These are phyloP conservation scores for Boechera divaricarpa DNA, from an alignment of 345 rosid genomes.

Conservation along the genomic window DNA sequence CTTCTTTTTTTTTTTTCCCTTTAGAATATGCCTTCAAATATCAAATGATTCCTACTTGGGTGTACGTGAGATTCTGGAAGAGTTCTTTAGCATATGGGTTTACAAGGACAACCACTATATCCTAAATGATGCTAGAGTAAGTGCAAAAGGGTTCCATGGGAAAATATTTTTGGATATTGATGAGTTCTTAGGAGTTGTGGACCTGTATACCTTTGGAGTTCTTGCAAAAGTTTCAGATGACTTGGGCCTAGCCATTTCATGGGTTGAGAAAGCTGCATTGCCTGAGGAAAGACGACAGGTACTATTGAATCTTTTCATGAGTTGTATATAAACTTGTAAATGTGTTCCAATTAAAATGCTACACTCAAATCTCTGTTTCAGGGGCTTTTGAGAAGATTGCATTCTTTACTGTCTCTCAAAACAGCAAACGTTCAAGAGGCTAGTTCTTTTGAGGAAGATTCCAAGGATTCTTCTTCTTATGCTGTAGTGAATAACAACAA, in stretches of 20 bases:
- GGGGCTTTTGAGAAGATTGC: constrained; percentile 79
- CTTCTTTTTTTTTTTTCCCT: neutral
- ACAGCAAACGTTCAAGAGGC: constrained; percentile 44
- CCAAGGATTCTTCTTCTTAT: constrained; percentile 33
- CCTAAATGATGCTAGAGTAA: constrained; percentile 44
- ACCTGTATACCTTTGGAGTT: constrained; percentile 65
- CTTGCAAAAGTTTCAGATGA: constrained; percentile 62
- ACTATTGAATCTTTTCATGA: constrained; percentile 22
- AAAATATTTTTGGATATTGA: constrained; percentile 52
- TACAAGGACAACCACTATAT: constrained; percentile 54
- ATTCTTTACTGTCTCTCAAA: constrained; percentile 57
- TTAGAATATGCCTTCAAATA: constrained; percentile 80
- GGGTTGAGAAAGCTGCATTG: constrained; percentile 82
- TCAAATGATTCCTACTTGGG: constrained; percentile 60
- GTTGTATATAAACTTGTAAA: constrained; percentile 22
- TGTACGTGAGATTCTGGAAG: constrained; percentile 70
- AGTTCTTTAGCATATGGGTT: constrained; percentile 73
- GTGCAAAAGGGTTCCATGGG: constrained; percentile 45
- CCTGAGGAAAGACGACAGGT: constrained; percentile 86
- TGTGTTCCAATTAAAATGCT: constrained; percentile 10
- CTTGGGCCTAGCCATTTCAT: constrained; percentile 64
- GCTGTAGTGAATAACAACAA: constrained; percentile 43
- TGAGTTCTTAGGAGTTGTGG: constrained; percentile 65
- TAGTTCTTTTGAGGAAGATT: constrained; percentile 44
- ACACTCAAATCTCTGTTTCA: constrained; percentile 34